Evolutionary conservation across 1,284 basidiomycete species (phyloP).

Genomic region (Ustanciosporium gigantosporum): DNA sequence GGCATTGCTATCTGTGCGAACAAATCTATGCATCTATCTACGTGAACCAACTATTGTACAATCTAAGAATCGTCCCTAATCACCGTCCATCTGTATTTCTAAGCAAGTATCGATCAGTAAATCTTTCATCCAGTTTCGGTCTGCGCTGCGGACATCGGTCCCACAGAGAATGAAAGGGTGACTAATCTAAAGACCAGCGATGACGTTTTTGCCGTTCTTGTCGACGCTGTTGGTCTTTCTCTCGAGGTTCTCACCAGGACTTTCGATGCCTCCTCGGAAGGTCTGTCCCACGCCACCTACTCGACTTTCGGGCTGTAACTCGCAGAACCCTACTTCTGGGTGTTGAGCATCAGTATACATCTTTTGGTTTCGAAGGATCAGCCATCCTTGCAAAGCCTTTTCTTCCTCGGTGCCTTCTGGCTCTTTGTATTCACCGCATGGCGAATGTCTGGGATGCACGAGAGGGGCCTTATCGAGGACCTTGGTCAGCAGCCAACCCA

Average conservation of each 20-base stretch:
- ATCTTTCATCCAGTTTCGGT: no score
- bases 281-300: conserved; percentile 41
- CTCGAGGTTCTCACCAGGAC: conserved; percentile 14
- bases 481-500: conserved; percentile 51
- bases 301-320: conserved; percentile 26
- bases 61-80: no score
- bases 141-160: no score
- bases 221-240: background rate
- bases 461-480: conserved; percentile 50
- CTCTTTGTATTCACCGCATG: conserved; percentile 16
- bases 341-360: conserved; percentile 38
- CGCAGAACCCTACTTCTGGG: conserved; percentile 55
- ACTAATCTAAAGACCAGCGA: conserved; percentile 20
- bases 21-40: no score
- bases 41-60: no score
- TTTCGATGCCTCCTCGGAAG: conserved; percentile 44
- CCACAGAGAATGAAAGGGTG: no score
- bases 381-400: conserved; percentile 15
- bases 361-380: background rate
- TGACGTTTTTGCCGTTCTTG: conserved; percentile 12
- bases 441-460: conserved; percentile 51
- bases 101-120: background rate
- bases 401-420: conserved; percentile 5
- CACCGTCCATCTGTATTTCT: no score
- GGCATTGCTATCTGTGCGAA: no score